Conservation (phyloP, 768 basidiomycete genomes). For the Myochromella boudieri region DNA sequence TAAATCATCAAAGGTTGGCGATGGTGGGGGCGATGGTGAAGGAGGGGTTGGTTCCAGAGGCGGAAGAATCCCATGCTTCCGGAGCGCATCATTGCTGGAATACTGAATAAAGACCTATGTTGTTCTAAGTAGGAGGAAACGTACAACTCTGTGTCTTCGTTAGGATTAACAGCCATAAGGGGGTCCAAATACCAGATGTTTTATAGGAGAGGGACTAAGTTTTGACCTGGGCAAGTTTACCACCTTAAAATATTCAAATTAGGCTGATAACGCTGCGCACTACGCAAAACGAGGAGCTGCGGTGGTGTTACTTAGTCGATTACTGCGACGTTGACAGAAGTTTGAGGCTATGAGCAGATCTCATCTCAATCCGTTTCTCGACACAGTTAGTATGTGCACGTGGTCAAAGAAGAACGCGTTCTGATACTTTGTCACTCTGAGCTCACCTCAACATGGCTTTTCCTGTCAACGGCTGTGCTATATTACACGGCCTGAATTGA, state of each 20-base stretch:
- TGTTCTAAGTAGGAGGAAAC: conserved; percentile 21
- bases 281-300: background rate
- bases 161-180: conserved; percentile 68
- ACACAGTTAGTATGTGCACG: no score
- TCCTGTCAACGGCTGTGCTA: no score
- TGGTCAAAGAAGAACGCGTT: no score
- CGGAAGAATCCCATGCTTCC: conserved; percentile 90
- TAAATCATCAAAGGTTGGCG: conserved; percentile 67
- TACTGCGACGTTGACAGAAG: background rate
- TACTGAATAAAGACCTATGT: conserved; percentile 4
- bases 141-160: conserved; percentile 98
- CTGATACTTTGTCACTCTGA: no score
- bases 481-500: no score
- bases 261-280: conserved; percentile 1
- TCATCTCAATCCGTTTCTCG: no score
- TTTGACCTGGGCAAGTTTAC: no score
- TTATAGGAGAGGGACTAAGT: no score
- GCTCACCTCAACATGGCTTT: no score
- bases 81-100: conserved; percentile 88
- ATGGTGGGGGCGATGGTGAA: conserved; percentile 79
- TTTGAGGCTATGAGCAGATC: no score
- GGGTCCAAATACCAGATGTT: background rate
- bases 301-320: no score
- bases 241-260: no score
- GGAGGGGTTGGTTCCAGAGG: conserved; percentile 66